Evolutionary conservation across 2,329 filamentous ascomycete genomes (phyloP).

Genomic region (Xylaria sp.): DNA sequence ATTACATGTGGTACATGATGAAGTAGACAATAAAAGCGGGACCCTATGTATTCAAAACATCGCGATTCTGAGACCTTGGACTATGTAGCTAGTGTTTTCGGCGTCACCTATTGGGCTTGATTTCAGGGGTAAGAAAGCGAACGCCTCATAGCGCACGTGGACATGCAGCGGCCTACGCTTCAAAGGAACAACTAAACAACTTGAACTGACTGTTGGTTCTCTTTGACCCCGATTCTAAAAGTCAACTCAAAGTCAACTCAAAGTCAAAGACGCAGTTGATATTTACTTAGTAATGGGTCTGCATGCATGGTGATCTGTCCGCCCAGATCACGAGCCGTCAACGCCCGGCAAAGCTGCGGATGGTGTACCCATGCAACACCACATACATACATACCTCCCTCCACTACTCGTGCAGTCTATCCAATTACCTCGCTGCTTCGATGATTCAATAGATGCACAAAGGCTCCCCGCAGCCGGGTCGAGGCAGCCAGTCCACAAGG

Average conservation of each 20-base stretch:
- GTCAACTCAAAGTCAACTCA: too few species aligned
- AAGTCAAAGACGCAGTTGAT: constrained; percentile 5
- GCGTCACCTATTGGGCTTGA: not conserved
- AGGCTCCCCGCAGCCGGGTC: constrained; percentile 43
- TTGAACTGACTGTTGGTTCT: not conserved
- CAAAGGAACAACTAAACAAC: not conserved
- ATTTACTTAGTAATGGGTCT: not conserved
- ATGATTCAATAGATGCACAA: constrained; percentile 38
- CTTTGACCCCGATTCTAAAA: not conserved
- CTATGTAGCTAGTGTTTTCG: not conserved
- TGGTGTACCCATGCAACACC: constrained; percentile 38
- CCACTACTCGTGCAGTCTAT: constrained; percentile 17
- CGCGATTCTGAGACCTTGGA: not conserved
- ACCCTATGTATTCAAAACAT: not conserved
- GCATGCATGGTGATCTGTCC: constrained; percentile 3
- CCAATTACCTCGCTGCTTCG: constrained; percentile 23
- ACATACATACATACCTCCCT: too few species aligned
- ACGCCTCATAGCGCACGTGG: constrained; percentile 1
- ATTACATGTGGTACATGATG: not conserved
- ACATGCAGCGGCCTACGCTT: not conserved
- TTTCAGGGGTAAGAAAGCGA: not conserved
- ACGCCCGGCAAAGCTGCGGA: constrained; percentile 21
- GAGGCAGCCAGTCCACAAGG: constrained; percentile 27
- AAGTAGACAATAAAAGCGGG: not conserved
- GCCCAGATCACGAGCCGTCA: constrained; percentile 15